These are phyloP conservation scores for Naganishia onofrii DNA, from an alignment of 768 basidiomycete species.

Conservation along the genomic window DNA sequence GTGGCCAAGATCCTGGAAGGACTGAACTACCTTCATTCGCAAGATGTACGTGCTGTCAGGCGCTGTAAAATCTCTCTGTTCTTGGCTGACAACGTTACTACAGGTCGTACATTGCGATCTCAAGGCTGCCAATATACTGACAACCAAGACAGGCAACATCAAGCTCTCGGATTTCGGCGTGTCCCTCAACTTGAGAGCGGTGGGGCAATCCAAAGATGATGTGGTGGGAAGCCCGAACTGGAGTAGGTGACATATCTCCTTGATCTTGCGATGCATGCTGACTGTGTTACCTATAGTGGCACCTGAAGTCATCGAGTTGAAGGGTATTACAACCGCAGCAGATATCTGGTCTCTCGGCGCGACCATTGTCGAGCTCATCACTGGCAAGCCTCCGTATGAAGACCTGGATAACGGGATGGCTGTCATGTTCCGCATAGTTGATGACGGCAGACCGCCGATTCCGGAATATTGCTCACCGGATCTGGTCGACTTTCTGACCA, in stretches of 20 bases:
- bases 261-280: background rate
- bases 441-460: slow-evolving; percentile 73
- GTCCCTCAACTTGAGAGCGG: slow-evolving; percentile 86
- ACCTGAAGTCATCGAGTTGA: slow-evolving; percentile 89
- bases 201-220: slow-evolving; percentile 67
- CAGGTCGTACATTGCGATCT: slow-evolving; percentile 96
- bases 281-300: slow-evolving; percentile 61
- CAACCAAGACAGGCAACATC: slow-evolving; percentile 94
- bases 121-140: slow-evolving; percentile 98
- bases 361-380: slow-evolving; percentile 89
- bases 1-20: slow-evolving; percentile 97
- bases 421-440: slow-evolving; percentile 97
- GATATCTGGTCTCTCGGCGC: slow-evolving; percentile 96
- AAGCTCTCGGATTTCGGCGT: slow-evolving; percentile 98
- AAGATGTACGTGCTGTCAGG: slow-evolving; percentile 50
- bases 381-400: slow-evolving; percentile 85
- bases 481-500: slow-evolving; percentile 73
- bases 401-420: slow-evolving; percentile 88
- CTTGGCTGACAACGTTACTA: slow-evolving; percentile 20
- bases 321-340: slow-evolving; percentile 61
- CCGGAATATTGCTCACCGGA: slow-evolving; percentile 75
- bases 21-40: slow-evolving; percentile 82
- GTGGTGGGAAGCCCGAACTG: slow-evolving; percentile 86
- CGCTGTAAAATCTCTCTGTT: background rate
- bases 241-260: slow-evolving; percentile 57